Conservation (phyloP, 441 rosid genomes). For the Arabidopsis lyrata region DNA sequence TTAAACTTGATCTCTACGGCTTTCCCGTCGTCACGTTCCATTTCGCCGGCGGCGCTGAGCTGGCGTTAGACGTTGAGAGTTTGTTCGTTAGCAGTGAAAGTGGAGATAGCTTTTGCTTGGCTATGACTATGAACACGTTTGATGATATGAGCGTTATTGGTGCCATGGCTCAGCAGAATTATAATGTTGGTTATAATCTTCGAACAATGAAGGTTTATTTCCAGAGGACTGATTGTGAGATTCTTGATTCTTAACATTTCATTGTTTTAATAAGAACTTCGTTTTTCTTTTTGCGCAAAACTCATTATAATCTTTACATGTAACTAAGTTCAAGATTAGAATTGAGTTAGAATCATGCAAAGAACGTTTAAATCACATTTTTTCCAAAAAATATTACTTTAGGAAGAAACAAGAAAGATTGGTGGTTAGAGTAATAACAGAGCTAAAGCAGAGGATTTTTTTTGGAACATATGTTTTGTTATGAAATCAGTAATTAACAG, state of each 20-base stretch:
- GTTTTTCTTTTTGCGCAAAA: neutral
- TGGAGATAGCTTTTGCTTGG: conserved; percentile 44
- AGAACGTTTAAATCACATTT: too few species aligned
- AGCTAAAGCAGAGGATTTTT: neutral
- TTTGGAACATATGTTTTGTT: too few species aligned
- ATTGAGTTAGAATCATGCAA: neutral
- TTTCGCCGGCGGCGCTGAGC: conserved; percentile 41
- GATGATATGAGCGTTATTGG: conserved; percentile 48
- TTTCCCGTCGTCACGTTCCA: conserved; percentile 40
- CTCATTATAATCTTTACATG: neutral
- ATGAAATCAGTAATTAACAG: too few species aligned
- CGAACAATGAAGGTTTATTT: conserved; percentile 39
- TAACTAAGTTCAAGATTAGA: neutral
- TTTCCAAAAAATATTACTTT: neutral
- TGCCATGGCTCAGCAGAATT: conserved; percentile 43
- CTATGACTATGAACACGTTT: conserved; percentile 27
- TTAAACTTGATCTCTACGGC: conserved; percentile 9
- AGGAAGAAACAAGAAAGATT: neutral
- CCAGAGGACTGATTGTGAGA: conserved; percentile 36
- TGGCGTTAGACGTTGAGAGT: conserved; percentile 35
- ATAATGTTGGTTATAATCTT: conserved; percentile 46
- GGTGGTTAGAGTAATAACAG: conserved; percentile 1
- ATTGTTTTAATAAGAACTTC: neutral
- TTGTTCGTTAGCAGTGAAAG: conserved; percentile 32
- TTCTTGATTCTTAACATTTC: conserved; percentile 32